Percentiles rank a stretch among this genome's conserved stretches.
Conservation (phyloP, 2,329 filamentous ascomycete species). For the Ophiocordyceps camponoti-rufipedis region DNA sequence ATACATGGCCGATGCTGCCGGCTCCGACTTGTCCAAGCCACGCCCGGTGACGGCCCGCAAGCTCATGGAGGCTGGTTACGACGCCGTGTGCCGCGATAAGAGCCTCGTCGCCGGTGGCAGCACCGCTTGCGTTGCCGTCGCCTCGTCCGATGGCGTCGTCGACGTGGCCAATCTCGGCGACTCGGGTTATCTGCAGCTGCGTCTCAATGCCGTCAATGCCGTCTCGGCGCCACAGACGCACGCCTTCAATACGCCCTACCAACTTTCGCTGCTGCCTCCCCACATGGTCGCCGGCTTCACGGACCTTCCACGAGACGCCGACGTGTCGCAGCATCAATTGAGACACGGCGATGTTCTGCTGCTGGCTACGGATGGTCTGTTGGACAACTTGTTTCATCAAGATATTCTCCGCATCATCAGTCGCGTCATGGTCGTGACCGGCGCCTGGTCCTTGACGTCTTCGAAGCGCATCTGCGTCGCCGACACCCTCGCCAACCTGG, state of each 20-base stretch:
- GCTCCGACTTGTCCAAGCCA: slow-evolving; percentile 9
- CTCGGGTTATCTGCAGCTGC: slow-evolving; percentile 78
- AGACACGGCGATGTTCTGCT: slow-evolving; percentile 87
- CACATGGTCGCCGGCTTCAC: slow-evolving; percentile 62
- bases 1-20: slow-evolving; percentile 68
- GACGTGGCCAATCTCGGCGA: slow-evolving; percentile 92
- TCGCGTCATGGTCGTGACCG: slow-evolving; percentile 51
- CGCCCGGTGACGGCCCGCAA: slow-evolving; percentile 38
- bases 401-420: slow-evolving; percentile 72
- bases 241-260: slow-evolving; percentile 93
- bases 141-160: slow-evolving; percentile 51
- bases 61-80: slow-evolving; percentile 71
- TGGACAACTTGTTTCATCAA: slow-evolving; percentile 87
- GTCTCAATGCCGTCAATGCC: slow-evolving; percentile 68
- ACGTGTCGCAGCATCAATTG: slow-evolving; percentile 56
- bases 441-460: slow-evolving; percentile 52
- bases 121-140: slow-evolving; percentile 78
- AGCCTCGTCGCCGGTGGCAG: slow-evolving; percentile 68
- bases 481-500: slow-evolving; percentile 33
- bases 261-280: slow-evolving; percentile 74
- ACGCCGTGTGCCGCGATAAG: slow-evolving; percentile 58
- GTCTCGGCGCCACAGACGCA: slow-evolving; percentile 81
- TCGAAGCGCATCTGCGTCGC: slow-evolving; percentile 44
- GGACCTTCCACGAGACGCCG: slow-evolving; percentile 71
- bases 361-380: slow-evolving; percentile 86